Evolutionary conservation across 208 protist species (phyloP), one percentile per base, ranked within the genome.

Genomic region (Phytomonas francai): DNA sequence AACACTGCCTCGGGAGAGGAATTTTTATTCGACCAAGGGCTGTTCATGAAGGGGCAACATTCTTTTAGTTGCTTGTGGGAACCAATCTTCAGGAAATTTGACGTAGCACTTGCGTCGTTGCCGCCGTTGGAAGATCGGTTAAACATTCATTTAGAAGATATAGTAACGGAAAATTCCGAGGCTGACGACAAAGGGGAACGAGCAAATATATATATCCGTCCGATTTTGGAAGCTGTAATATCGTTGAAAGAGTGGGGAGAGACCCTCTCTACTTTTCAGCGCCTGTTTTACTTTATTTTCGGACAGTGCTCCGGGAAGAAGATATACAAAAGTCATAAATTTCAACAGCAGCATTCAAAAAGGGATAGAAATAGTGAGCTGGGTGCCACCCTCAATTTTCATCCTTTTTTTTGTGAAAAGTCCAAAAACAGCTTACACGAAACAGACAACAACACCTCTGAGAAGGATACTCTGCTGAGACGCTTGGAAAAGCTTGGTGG

Each of bases 221-320:
- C 45, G 2, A 54, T 54, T 54, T 7, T 54, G 45, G 45, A 54
- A 54, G 19, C 19, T 54, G 45, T 54, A 25, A 25, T 54, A 22
- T 54, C 45, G 45, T 54, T 54, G 22, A 54, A 54, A 25, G 45
- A 54, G 45, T 54, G 45, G 45, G 19, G 6, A 7, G 45, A 19
- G 45, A 25, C 45, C 45, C 45, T 54, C 16, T 25, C 19, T 54
- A 54, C 19, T 54, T 54, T 54, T 25, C 45, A 54, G 45, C 45
- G 45, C 19, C 45, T 54, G 45, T 54, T 54, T 54, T 54, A 54
- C 45, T 54, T 54, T 54, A 54, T 54, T 54, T 54, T 54, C 19
- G 45, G 45, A 9, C 19, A 54, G 19, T 54, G 45, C 45, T 25
- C 45, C 1, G 22, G 45, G 25, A 54, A 19, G 0, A 25, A 54